Conservation (phyloP, 148 eudicot species). For the Rhododendron simsii region DNA sequence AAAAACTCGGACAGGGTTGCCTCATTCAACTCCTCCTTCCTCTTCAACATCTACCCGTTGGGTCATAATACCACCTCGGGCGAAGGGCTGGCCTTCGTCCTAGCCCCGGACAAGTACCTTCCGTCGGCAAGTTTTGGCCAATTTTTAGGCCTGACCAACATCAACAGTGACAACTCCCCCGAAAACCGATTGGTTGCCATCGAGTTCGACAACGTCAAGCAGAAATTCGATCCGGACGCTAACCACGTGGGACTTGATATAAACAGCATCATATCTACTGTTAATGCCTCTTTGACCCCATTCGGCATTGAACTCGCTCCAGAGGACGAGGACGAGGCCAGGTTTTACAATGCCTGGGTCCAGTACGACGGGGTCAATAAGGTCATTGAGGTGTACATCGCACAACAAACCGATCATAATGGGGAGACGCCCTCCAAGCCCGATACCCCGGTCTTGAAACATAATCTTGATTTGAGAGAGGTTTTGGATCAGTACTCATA, state of each 20-base stretch:
- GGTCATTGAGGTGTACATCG: conserved; percentile 46
- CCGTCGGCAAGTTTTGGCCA: too few species aligned
- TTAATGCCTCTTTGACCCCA: conserved; percentile 18
- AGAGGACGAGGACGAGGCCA: background rate
- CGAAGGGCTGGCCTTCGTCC: conserved; percentile 69
- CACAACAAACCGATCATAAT: background rate
- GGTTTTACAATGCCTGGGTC: conserved; percentile 60
- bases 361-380: conserved; percentile 5
- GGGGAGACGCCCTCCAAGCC: conserved; percentile 6
- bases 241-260: conserved; percentile 70
- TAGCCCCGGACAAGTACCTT: too few species aligned
- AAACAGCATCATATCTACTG: conserved; percentile 40
- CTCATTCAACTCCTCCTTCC: conserved; percentile 57
- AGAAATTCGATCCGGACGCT: conserved; percentile 52
- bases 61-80: conserved; percentile 11
- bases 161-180: conserved; percentile 33
- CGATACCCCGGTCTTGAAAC: conserved; percentile 54
- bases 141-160: too few species aligned
- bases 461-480: conserved; percentile 34
- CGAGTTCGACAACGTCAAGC: conserved; percentile 63
- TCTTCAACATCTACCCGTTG: conserved; percentile 20
- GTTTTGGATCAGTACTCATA: conserved; percentile 3
- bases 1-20: conserved; percentile 15
- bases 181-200: conserved; percentile 51
- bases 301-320: conserved; percentile 30